Evolutionary conservation across 495 filamentous ascomycete species (phyloP).

Genomic region (Neurospora sp.): DNA sequence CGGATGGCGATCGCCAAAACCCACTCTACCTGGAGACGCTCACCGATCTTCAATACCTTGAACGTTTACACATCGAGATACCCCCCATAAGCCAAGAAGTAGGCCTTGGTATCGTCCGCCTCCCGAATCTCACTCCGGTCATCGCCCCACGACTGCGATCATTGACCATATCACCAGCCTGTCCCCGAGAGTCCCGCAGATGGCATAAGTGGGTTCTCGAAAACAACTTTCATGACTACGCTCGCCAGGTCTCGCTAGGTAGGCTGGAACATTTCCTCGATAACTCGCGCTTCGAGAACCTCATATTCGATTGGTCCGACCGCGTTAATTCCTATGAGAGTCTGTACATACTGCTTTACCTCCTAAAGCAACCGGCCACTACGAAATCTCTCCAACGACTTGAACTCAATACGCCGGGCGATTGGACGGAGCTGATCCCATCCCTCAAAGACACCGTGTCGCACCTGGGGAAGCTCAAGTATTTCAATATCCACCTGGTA

Average conservation of each 20-base stretch:
- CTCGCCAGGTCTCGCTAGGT: background rate
- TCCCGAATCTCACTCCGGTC: background rate
- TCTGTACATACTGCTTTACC: background rate
- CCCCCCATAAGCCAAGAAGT: background rate
- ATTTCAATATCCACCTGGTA: background rate
- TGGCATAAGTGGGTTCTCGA: background rate
- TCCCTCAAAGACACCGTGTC: background rate
- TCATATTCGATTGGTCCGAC: background rate
- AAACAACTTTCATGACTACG: background rate
- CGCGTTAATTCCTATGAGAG: background rate
- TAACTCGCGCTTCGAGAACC: background rate
- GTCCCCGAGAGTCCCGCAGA: background rate
- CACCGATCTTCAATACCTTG: background rate
- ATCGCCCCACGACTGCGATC: background rate
- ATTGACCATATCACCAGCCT: background rate
- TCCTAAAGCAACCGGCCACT: background rate
- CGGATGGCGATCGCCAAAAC: background rate
- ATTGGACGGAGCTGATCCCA: background rate
- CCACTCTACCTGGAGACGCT: background rate
- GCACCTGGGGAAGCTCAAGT: background rate
- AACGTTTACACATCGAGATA: background rate
- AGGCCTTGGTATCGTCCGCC: background rate
- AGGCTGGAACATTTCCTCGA: background rate
- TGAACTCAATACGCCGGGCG: background rate
- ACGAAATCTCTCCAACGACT: background rate